These are phyloP conservation scores for Apiotrichum mycotoxinovorans DNA, from an alignment of 1,284 basidiomycete genomes.

Conservation along the genomic window DNA sequence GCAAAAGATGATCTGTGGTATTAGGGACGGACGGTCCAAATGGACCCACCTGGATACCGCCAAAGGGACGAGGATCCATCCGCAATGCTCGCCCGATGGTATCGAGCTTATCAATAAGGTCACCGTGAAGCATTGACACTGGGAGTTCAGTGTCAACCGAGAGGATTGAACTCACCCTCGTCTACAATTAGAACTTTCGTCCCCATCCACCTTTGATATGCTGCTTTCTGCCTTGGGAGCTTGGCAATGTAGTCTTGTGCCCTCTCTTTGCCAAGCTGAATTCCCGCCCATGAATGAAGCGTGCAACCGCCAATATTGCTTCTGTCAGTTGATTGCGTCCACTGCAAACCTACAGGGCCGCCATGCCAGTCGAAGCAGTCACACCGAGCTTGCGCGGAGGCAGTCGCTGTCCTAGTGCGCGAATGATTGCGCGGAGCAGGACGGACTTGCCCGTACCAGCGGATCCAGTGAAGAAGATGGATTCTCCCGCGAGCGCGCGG, in stretches of 20 bases:
- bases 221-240: slow-evolving; percentile 48
- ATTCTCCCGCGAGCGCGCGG: slow-evolving; percentile 64
- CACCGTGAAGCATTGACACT: slow-evolving; percentile 61
- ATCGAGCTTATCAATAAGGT: slow-evolving; percentile 77
- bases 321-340: neutral
- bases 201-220: slow-evolving; percentile 55
- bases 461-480: slow-evolving; percentile 93
- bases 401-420: slow-evolving; percentile 50
- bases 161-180: slow-evolving; percentile 48
- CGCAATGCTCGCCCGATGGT: slow-evolving; percentile 63
- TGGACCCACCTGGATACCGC: slow-evolving; percentile 76
- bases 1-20: slow-evolving; percentile 59
- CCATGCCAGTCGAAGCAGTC: slow-evolving; percentile 66
- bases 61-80: slow-evolving; percentile 67
- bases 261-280: slow-evolving; percentile 53
- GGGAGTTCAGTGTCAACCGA: too few species aligned
- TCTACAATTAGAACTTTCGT: slow-evolving; percentile 64
- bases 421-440: slow-evolving; percentile 76
- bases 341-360: slow-evolving; percentile 35
- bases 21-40: slow-evolving; percentile 25
- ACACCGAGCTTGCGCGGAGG: slow-evolving; percentile 57
- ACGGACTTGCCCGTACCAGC: slow-evolving; percentile 95
- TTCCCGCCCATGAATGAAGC: slow-evolving; percentile 58
- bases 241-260: slow-evolving; percentile 48
- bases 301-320: slow-evolving; percentile 63